phyloP scores from a whole-genome alignment of 768 basidiomycete genomes.

The Terana coerulea region DNA sequence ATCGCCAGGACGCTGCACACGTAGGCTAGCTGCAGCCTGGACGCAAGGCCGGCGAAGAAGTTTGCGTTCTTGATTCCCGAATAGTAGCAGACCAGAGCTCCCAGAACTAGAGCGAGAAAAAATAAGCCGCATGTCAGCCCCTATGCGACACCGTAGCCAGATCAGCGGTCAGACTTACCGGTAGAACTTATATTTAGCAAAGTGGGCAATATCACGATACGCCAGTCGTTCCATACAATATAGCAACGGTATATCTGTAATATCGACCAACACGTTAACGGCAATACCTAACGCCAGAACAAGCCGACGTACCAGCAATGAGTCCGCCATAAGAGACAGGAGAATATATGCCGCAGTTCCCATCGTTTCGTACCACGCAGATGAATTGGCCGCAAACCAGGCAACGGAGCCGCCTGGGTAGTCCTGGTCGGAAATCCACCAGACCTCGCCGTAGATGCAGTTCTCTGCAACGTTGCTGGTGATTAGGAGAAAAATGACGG shows the following conservation, averaged over 20 bases:
- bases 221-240: conserved; percentile 22
- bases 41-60: conserved; percentile 36
- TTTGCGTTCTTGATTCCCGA: conserved; percentile 35
- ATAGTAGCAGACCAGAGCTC: conserved; percentile 34
- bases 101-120: conserved; percentile 27
- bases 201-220: conserved; percentile 19
- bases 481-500: conserved; percentile 20
- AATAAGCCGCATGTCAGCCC: too few species aligned
- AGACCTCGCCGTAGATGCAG: conserved; percentile 24
- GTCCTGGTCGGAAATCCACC: conserved; percentile 25
- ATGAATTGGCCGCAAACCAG: conserved; percentile 16
- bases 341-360: conserved; percentile 19
- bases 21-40: conserved; percentile 38
- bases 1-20: conserved; percentile 36
- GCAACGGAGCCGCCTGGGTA: conserved; percentile 22
- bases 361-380: conserved; percentile 24
- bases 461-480: conserved; percentile 25
- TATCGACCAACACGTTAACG: background rate
- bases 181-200: conserved; percentile 20
- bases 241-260: conserved; percentile 22
- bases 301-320: conserved; percentile 21
- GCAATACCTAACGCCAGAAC: too few species aligned
- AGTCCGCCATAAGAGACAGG: conserved; percentile 24
- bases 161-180: conserved; percentile 10
- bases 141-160: background rate